Evolutionary conservation across 164 flowering plant genomes (phyloP).

Genomic region (Magnolia officinalis): DNA sequence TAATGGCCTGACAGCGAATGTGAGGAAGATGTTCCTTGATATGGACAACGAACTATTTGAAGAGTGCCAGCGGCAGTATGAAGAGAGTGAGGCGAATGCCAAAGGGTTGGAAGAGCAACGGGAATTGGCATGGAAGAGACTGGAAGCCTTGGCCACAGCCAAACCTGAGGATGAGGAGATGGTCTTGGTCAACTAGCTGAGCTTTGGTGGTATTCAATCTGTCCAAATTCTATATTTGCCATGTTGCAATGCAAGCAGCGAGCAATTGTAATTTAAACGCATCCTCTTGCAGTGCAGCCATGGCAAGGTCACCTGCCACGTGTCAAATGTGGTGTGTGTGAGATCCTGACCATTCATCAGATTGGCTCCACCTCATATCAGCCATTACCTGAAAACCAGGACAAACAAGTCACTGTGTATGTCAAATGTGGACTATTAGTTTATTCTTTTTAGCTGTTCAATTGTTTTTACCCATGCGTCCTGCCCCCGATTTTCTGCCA

Average conservation of each 20-base stretch:
- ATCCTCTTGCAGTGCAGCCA: not conserved
- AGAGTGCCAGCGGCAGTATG: slow-evolving; percentile 52
- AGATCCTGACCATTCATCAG: not conserved
- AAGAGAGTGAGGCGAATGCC: slow-evolving; percentile 50
- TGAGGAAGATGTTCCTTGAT: slow-evolving; percentile 69
- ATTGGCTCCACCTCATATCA: not conserved
- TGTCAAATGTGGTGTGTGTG: not conserved
- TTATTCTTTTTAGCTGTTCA: not conserved
- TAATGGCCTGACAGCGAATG: slow-evolving; percentile 64
- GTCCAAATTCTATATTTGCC: not conserved
- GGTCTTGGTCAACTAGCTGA: slow-evolving; percentile 30
- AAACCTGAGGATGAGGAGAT: slow-evolving; percentile 41
- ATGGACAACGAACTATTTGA: slow-evolving; percentile 71
- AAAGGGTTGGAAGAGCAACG: slow-evolving; percentile 51
- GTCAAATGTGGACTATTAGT: not conserved
- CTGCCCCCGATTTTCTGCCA: not conserved
- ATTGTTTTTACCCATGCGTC: not conserved
- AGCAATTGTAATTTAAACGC: slow-evolving; percentile 3
- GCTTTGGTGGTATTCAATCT: not conserved
- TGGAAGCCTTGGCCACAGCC: slow-evolving; percentile 53
- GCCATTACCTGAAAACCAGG: not conserved
- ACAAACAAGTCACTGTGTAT: not conserved
- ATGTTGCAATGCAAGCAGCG: not conserved
- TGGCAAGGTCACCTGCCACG: not conserved
- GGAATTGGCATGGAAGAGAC: slow-evolving; percentile 59